Evolutionary conservation across 805 yeast species (phyloP).

Genomic region (Metahyphopichia silvanorum): DNA sequence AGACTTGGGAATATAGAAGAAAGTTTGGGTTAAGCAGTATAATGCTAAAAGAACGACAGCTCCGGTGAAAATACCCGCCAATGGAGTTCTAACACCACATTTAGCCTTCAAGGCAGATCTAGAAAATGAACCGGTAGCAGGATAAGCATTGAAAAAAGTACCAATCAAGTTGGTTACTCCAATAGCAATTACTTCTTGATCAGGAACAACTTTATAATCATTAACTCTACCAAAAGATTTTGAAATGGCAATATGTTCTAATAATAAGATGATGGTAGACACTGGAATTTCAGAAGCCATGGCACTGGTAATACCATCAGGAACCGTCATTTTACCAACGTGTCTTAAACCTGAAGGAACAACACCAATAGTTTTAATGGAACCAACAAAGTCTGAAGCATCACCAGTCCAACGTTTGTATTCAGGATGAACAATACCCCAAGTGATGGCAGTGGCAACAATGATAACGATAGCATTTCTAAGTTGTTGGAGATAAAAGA

Average conservation of each 20-base stretch:
- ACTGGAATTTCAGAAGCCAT: slow-evolving; percentile 83
- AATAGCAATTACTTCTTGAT: slow-evolving; percentile 91
- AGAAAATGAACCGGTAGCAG: slow-evolving; percentile 94
- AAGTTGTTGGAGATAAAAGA: slow-evolving; percentile 71
- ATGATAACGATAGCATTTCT: slow-evolving; percentile 81
- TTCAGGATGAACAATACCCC: slow-evolving; percentile 62
- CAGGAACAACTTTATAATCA: slow-evolving; percentile 86
- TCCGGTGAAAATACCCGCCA: slow-evolving; percentile 90
- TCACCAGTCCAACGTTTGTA: slow-evolving; percentile 26
- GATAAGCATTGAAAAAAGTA: slow-evolving; percentile 89
- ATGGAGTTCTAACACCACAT: slow-evolving; percentile 93
- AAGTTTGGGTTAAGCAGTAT: slow-evolving; percentile 78
- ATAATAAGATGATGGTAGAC: slow-evolving; percentile 72
- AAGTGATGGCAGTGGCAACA: slow-evolving; percentile 78
- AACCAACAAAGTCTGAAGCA: slow-evolving; percentile 31
- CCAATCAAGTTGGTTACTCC: slow-evolving; percentile 90
- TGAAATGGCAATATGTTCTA: slow-evolving; percentile 91
- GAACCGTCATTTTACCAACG: slow-evolving; percentile 69
- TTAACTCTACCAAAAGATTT: slow-evolving; percentile 91
- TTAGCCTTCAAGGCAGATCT: slow-evolving; percentile 92
- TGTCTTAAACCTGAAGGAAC: slow-evolving; percentile 83
- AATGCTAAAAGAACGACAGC: slow-evolving; percentile 83
- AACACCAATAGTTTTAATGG: slow-evolving; percentile 63
- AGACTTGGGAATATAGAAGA: slow-evolving; percentile 88
- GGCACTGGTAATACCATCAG: slow-evolving; percentile 53